Percentiles rank a stretch among this genome's conserved stretches.
These are phyloP conservation scores for Ophiocordyceps sinensis DNA, from an alignment of 2,329 filamentous ascomycete species.

Conservation along the genomic window DNA sequence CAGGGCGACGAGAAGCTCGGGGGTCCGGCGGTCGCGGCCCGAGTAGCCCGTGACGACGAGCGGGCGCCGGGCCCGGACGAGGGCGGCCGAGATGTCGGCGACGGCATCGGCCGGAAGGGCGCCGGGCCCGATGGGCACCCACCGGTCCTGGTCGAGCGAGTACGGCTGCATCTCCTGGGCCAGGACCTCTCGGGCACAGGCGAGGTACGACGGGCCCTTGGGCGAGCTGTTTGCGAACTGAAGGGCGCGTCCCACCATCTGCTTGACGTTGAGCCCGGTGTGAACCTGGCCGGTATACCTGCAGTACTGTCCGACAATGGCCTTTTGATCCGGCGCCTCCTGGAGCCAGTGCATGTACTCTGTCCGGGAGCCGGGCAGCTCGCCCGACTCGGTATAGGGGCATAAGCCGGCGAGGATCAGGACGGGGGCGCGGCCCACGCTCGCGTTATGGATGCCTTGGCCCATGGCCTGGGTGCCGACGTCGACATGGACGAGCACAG, in stretches of 20 bases:
- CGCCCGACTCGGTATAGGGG: constrained; percentile 54
- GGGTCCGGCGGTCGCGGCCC: constrained; percentile 49
- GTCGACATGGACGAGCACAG: constrained; percentile 62
- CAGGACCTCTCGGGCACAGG: constrained; percentile 63
- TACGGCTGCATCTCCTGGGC: constrained; percentile 65
- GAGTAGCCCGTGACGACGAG: constrained; percentile 53
- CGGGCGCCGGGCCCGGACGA: constrained; percentile 46
- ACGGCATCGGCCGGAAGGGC: constrained; percentile 34
- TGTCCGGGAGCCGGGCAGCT: constrained; percentile 54
- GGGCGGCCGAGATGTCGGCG: constrained; percentile 38
- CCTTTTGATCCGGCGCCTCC: constrained; percentile 62
- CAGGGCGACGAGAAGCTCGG: constrained; percentile 45
- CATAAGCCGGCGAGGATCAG: constrained; percentile 62
- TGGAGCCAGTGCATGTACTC: constrained; percentile 76
- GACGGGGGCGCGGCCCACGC: constrained; percentile 53
- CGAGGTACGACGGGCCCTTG: constrained; percentile 61
- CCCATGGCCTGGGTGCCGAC: constrained; percentile 63
- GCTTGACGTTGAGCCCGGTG: constrained; percentile 66
- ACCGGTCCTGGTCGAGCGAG: constrained; percentile 39
- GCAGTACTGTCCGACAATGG: constrained; percentile 67
- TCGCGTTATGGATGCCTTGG: constrained; percentile 61
- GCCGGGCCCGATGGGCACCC: constrained; percentile 51
- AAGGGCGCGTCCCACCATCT: constrained; percentile 67
- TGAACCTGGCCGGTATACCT: constrained; percentile 67
- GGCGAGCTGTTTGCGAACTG: constrained; percentile 63